Percentiles rank a stretch among this genome's conserved stretches.
These are phyloP conservation scores for Zizania latifolia DNA, from an alignment of 176 grass and related monocot species.

Conservation along the genomic window DNA sequence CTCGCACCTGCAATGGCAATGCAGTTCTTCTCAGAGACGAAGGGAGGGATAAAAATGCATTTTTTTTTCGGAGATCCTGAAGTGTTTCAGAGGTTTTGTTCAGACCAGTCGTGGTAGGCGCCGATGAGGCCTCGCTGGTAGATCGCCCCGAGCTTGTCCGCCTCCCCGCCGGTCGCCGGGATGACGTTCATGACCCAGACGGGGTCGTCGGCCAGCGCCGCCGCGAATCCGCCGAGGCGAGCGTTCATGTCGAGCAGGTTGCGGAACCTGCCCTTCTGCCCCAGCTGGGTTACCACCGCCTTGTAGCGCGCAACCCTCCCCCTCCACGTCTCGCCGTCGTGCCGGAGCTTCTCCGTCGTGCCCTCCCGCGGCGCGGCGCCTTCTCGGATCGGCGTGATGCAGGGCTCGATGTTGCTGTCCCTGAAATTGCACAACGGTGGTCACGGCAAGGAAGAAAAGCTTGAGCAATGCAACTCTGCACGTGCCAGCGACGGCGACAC, in stretches of 20 bases:
- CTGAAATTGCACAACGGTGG: not conserved
- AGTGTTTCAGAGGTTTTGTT: not conserved
- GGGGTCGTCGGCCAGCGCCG: slow-evolving; percentile 34
- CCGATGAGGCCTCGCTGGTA: slow-evolving; percentile 58
- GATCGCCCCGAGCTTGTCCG: slow-evolving; percentile 40
- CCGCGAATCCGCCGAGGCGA: slow-evolving; percentile 30
- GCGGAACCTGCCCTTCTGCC: slow-evolving; percentile 46
- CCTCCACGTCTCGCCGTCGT: slow-evolving; percentile 42
- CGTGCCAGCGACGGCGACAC: not conserved
- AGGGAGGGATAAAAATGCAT: no score
- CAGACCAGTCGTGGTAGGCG: slow-evolving; percentile 50
- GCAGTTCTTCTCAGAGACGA: not conserved
- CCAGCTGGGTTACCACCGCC: slow-evolving; percentile 32
- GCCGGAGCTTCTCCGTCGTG: slow-evolving; percentile 26
- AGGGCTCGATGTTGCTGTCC: not conserved
- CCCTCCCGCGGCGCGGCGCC: slow-evolving; percentile 2
- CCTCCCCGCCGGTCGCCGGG: slow-evolving; percentile 12
- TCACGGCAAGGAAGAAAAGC: not conserved
- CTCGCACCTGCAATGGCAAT: slow-evolving; percentile 39
- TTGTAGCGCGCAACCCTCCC: slow-evolving; percentile 42
- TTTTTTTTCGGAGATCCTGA: not conserved
- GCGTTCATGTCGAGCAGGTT: slow-evolving; percentile 71
- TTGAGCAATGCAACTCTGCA: not conserved
- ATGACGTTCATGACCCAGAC: slow-evolving; percentile 66
- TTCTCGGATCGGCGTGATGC: not conserved